Evolutionary conservation across 176 grass and related monocot genomes (phyloP).

Genomic region (Paspalum notatum): DNA sequence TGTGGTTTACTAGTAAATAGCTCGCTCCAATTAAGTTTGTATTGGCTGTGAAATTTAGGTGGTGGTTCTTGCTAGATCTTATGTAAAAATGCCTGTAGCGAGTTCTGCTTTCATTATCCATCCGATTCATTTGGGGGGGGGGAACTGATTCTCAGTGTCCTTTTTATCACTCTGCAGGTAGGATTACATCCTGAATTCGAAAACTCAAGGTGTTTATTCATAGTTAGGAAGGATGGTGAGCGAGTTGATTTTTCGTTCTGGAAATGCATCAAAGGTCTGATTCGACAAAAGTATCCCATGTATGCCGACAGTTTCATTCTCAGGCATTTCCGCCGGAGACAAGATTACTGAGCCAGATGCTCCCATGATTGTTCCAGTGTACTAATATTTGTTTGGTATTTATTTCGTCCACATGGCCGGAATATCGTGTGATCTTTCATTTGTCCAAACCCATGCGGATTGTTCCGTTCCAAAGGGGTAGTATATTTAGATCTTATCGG

Average conservation of each 20-base stretch:
- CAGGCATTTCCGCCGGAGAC: slow-evolving; percentile 86
- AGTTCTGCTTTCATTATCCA: not conserved
- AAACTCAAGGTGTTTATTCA: slow-evolving; percentile 85
- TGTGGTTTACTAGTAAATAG: not conserved
- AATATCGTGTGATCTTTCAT: slow-evolving; percentile 32
- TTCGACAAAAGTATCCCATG: slow-evolving; percentile 85
- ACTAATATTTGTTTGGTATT: slow-evolving; percentile 35
- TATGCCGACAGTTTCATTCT: slow-evolving; percentile 89
- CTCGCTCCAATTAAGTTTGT: no score
- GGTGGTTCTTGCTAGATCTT: not conserved
- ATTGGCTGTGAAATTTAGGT: not conserved
- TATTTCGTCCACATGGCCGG: slow-evolving; percentile 21
- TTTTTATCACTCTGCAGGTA: slow-evolving; percentile 55
- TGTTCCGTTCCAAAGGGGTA: not conserved
- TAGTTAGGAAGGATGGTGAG: slow-evolving; percentile 80
- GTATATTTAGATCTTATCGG: not conserved
- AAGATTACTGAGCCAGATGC: slow-evolving; percentile 45
- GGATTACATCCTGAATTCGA: slow-evolving; percentile 90
- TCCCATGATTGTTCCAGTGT: slow-evolving; percentile 28
- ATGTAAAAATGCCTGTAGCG: not conserved
- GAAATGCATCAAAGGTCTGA: slow-evolving; percentile 98
- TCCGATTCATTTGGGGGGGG: not conserved
- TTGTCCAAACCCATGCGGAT: slow-evolving; percentile 10
- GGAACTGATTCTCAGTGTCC: slow-evolving; percentile 14
- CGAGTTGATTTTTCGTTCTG: slow-evolving; percentile 93